Evolutionary conservation across 176 grass and related monocot genomes (phyloP).

Genomic region (Oryza meyeriana): DNA sequence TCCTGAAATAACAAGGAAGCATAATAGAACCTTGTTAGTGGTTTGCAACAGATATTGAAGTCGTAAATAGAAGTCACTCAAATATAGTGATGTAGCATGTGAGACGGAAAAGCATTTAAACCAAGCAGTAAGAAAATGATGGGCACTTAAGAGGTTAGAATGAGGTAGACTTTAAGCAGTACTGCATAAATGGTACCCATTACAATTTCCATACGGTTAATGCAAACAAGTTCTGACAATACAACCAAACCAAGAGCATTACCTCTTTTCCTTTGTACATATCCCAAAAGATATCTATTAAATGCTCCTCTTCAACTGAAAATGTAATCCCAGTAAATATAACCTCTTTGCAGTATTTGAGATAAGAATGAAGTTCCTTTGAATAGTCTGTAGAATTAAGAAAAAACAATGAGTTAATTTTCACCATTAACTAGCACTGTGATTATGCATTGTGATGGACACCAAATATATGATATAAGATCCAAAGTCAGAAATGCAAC

Average conservation of each 20-base stretch:
- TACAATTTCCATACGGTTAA: not conserved
- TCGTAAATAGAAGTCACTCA: not conserved
- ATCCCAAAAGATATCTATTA: slow-evolving; percentile 63
- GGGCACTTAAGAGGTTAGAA: not conserved
- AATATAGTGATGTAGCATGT: not conserved
- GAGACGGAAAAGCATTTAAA: not conserved
- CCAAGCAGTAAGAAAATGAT: not conserved
- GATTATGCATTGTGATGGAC: not conserved
- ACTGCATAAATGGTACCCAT: not conserved
- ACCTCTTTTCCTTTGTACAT: slow-evolving; percentile 70
- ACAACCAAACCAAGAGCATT: slow-evolving; percentile 4
- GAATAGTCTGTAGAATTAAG: slow-evolving; percentile 61
- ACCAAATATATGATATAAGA: not conserved
- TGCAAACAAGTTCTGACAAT: not conserved
- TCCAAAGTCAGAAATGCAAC: not conserved
- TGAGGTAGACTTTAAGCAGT: not conserved
- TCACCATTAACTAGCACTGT: not conserved
- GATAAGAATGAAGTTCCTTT: slow-evolving; percentile 63
- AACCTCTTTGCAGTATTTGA: slow-evolving; percentile 80
- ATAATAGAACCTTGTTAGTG: not conserved
- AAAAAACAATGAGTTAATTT: slow-evolving; percentile 9
- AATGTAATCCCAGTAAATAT: slow-evolving; percentile 61
- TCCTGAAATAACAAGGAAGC: not conserved
- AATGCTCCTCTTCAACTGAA: slow-evolving; percentile 50
- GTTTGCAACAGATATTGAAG: not conserved